Percentiles rank a stretch among this genome's conserved stretches.
Evolutionary conservation across 1,284 basidiomycete genomes (phyloP).

Genomic region (Fomitopsis palustris): DNA sequence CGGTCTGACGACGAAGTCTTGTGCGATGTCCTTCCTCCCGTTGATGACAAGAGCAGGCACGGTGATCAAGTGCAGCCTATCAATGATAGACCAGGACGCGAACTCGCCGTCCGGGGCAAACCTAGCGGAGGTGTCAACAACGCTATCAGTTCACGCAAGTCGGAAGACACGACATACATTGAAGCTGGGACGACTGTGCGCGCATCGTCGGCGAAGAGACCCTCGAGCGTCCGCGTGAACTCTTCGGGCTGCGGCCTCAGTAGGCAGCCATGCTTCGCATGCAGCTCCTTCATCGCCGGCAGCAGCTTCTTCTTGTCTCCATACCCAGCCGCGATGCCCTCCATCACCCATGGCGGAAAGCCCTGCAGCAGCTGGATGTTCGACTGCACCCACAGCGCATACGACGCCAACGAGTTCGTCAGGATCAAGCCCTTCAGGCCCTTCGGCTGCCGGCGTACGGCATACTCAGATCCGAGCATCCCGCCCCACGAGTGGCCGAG

Average conservation of each 20-base stretch:
- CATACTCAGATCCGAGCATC: constrained; percentile 25
- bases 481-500: constrained; percentile 36
- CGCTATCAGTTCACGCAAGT: background rate
- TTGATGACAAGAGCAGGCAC: constrained; percentile 30
- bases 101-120: constrained; percentile 10
- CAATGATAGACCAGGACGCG: constrained; percentile 25
- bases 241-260: constrained; percentile 22
- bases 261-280: constrained; percentile 21
- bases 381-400: constrained; percentile 23
- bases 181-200: constrained; percentile 15
- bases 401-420: constrained; percentile 23
- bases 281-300: constrained; percentile 22
- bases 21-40: constrained; percentile 24
- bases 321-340: constrained; percentile 20
- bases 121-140: background rate
- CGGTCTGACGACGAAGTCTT: constrained; percentile 24
- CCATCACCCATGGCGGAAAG: constrained; percentile 21
- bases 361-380: constrained; percentile 14
- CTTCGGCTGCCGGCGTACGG: constrained; percentile 18
- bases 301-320: constrained; percentile 23
- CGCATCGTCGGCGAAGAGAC: constrained; percentile 10
- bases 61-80: constrained; percentile 22
- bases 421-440: constrained; percentile 30
- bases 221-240: constrained; percentile 7
- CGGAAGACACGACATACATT: constrained; percentile 10